A percentile compares a stretch with the other conserved stretches of the same genome.
phyloP scores from a whole-genome alignment of 352 stramenopile species.

The Phytopythium chamaehyphon region DNA sequence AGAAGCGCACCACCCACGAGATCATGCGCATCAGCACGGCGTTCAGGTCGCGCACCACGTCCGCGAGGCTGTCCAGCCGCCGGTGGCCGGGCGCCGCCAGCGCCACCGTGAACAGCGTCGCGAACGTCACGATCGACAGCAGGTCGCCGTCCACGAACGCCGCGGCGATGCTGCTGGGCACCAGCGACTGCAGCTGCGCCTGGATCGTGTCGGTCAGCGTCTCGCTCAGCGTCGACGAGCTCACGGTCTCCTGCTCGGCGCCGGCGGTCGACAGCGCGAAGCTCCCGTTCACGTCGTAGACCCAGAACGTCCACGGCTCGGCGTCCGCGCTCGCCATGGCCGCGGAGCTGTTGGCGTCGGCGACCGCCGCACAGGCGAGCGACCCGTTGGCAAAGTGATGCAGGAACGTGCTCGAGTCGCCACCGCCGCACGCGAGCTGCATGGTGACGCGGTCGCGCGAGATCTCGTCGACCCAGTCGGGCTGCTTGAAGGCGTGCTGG shows the following conservation, averaged over 20 bases:
- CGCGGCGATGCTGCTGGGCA: conserved; percentile 35
- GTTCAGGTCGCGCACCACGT: conserved; percentile 39
- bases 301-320: conserved; percentile 19
- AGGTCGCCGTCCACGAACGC: conserved; percentile 32
- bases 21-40: conserved; percentile 43
- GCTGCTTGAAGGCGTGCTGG: conserved; percentile 21
- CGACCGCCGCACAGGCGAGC: conserved; percentile 6
- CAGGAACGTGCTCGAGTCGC: conserved; percentile 1
- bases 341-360: conserved; percentile 19
- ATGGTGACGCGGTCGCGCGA: conserved; percentile 11
- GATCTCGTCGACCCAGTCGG: conserved; percentile 7
- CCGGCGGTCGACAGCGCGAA: conserved; percentile 11
- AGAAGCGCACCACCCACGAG: conserved; percentile 26
- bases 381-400: conserved; percentile 6
- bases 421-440: conserved; percentile 13
- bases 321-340: conserved; percentile 13
- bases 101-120: conserved; percentile 30
- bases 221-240: conserved; percentile 4
- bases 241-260: background rate
- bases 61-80: conserved; percentile 9
- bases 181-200: conserved; percentile 24
- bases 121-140: conserved; percentile 49
- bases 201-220: conserved; percentile 25
- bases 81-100: conserved; percentile 10
- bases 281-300: conserved; percentile 27